Base-by-base conservation (phyloP, 2,329 filamentous ascomycete species). In the Shiraia sp. region DNA sequence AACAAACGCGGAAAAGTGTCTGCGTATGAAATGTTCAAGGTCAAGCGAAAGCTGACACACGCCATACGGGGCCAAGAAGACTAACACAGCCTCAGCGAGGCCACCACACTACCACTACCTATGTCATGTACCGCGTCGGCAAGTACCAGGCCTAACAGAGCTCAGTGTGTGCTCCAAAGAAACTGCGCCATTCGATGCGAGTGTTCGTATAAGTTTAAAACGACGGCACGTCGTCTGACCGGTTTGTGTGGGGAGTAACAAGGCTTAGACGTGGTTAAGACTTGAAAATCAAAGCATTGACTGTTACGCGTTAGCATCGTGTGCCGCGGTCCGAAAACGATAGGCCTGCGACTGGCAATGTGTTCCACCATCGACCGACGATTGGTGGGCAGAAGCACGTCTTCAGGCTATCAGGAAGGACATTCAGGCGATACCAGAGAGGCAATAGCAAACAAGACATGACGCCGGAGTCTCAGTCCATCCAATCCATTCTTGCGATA, bases 11-110 rank as follows among this genome's bases (percentile, higher is more conserved):
- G 39, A 42, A 24, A 40, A 25, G n/a, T 40, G 32, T 41, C 30
- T 14, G 24, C 40, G 40, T 30, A 42, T 34, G 42, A 13, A 15
- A 7, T 8, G 39, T 17, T 37, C 28, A 35, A 47, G 34, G 44
- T 41, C 36, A 56, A 37, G 32, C 29, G 30, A 39, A 38, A 24
- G 12, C n/a, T 49, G 40, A 45, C 32, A 42, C 40, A 59, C 43
- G 42, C 44, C 45, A 49, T 27, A 36, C 35, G 38, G 46, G 45
- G 45, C 42, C 45, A 30, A 38, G 36, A 45, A 43, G 42, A 37
- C 17, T 36, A 36, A 34, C 35, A 44, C 32, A 42, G 32, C 40
- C 32, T 46, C 36, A 47, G 38, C 46, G 29, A 44, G 29, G n/a
- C n/a, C n/a, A n/a, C n/a, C n/a, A 33, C 41, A 32, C 31, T 34